A percentile compares a stretch with the other conserved stretches of the same genome.
These are phyloP conservation scores for Onygenales sp. DNA, from an alignment of 2,329 filamentous ascomycete species.

Conservation along the genomic window DNA sequence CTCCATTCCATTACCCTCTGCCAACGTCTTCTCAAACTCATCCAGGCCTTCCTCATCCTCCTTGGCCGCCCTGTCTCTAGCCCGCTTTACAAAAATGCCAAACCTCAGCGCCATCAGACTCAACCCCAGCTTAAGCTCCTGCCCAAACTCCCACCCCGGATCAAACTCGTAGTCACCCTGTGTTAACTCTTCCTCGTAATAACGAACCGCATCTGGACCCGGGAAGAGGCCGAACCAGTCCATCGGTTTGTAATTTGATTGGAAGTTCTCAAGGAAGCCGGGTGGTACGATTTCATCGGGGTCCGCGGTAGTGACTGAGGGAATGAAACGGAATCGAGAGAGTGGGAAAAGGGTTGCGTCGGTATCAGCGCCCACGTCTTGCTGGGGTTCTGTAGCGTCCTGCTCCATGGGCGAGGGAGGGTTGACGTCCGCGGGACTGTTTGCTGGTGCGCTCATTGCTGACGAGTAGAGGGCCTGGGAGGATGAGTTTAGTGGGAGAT, in stretches of 20 bases:
- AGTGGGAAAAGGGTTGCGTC: not conserved
- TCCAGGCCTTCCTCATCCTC: not conserved
- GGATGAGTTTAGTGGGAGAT: too few species aligned
- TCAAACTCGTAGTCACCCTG: constrained; percentile 1
- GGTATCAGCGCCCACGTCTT: too few species aligned
- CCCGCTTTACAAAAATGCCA: not conserved
- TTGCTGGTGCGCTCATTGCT: too few species aligned
- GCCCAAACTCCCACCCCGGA: not conserved
- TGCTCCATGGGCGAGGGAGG: too few species aligned
- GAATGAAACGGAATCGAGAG: not conserved
- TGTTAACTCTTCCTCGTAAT: constrained; percentile 4
- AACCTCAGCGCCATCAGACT: not conserved
- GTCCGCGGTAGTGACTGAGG: not conserved
- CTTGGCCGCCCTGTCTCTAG: too few species aligned
- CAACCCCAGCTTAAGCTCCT: constrained; percentile 4
- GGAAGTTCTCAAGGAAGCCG: not conserved
- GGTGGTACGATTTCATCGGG: not conserved
- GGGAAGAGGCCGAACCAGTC: not conserved
- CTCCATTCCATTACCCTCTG: not conserved
- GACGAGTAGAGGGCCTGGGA: too few species aligned
- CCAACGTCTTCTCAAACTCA: not conserved
- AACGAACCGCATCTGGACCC: not conserved
- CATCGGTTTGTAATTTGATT: not conserved
- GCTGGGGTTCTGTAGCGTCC: too few species aligned
- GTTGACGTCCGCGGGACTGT: too few species aligned